phyloP scores from a whole-genome alignment of 257 asterid species.

The Cynanchum wilfordii region DNA sequence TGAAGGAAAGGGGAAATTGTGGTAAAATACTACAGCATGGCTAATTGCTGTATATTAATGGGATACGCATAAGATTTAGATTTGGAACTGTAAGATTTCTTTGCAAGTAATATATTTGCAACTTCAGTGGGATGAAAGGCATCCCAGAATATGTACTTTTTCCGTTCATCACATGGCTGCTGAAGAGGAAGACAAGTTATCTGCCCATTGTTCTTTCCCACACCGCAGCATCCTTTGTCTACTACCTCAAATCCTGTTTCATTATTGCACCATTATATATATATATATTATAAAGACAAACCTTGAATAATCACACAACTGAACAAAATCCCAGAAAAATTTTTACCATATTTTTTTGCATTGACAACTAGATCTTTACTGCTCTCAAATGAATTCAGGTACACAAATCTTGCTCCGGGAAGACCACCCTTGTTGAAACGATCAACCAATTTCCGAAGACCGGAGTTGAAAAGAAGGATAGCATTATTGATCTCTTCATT shows the following conservation, averaged over 20 bases:
- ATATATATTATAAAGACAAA: too few relatives aligned
- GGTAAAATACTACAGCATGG: slow-evolving; percentile 32
- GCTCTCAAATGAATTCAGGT: slow-evolving; percentile 61
- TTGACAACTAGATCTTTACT: slow-evolving; percentile 53
- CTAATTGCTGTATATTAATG: slow-evolving; percentile 70
- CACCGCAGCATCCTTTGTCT: slow-evolving; percentile 86
- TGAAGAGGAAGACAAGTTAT: slow-evolving; percentile 84
- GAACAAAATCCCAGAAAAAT: neutral
- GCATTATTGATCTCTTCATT: slow-evolving; percentile 85
- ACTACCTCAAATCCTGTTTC: slow-evolving; percentile 68
- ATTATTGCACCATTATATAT: neutral
- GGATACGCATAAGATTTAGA: slow-evolving; percentile 63
- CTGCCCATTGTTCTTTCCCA: slow-evolving; percentile 83
- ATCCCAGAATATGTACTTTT: slow-evolving; percentile 70
- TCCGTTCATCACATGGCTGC: slow-evolving; percentile 56
- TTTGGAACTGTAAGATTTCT: slow-evolving; percentile 54
- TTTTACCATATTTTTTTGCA: slow-evolving; percentile 61
- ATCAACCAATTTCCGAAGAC: slow-evolving; percentile 55
- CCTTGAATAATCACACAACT: too few relatives aligned
- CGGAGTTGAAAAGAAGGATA: slow-evolving; percentile 57
- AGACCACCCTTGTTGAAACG: slow-evolving; percentile 51
- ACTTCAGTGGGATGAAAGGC: slow-evolving; percentile 89
- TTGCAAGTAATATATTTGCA: slow-evolving; percentile 74
- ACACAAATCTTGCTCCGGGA: slow-evolving; percentile 67
- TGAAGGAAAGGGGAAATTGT: neutral